These are phyloP conservation scores for Plenodomus tracheiphilus DNA, from an alignment of 2,329 filamentous ascomycete genomes.

Conservation along the genomic window DNA sequence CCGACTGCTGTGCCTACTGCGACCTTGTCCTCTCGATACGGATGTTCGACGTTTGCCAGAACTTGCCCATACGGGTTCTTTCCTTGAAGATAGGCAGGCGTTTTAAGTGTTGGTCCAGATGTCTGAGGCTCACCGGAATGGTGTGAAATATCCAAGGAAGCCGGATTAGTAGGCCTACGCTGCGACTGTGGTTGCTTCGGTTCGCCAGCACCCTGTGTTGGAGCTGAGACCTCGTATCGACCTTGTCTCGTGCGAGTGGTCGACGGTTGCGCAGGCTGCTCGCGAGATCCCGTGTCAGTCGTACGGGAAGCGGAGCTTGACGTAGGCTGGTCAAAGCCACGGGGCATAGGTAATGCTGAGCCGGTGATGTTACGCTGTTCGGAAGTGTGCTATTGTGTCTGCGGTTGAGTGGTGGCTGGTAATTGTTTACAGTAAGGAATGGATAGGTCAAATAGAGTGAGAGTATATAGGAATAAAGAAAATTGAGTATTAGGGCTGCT, in stretches of 20 bases:
- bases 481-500: constrained; percentile 16
- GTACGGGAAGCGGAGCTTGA: constrained; percentile 21
- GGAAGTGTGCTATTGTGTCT: not conserved
- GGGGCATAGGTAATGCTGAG: constrained; percentile 22
- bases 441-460: constrained; percentile 6
- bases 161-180: constrained; percentile 9
- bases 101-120: constrained; percentile 15
- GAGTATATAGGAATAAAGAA: constrained; percentile 19
- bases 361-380: not conserved
- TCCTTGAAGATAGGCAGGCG: constrained; percentile 33
- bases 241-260: constrained; percentile 13
- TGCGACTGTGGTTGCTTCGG: constrained; percentile 6
- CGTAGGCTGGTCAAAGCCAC: constrained; percentile 21
- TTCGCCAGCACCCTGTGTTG: constrained; percentile 3
- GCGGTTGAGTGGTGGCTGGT: not conserved
- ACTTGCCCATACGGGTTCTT: constrained; percentile 41
- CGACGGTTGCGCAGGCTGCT: constrained; percentile 14
- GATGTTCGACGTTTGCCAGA: constrained; percentile 25
- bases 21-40: constrained; percentile 18
- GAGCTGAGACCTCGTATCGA: constrained; percentile 10
- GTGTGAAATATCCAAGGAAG: constrained; percentile 6
- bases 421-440: constrained; percentile 4
- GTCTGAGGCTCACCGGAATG: constrained; percentile 8
- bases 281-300: constrained; percentile 10
- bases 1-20: constrained; percentile 3